phyloP scores from a whole-genome alignment of 1,284 basidiomycete genomes.

The Pyrrhoderma lamaoense region DNA sequence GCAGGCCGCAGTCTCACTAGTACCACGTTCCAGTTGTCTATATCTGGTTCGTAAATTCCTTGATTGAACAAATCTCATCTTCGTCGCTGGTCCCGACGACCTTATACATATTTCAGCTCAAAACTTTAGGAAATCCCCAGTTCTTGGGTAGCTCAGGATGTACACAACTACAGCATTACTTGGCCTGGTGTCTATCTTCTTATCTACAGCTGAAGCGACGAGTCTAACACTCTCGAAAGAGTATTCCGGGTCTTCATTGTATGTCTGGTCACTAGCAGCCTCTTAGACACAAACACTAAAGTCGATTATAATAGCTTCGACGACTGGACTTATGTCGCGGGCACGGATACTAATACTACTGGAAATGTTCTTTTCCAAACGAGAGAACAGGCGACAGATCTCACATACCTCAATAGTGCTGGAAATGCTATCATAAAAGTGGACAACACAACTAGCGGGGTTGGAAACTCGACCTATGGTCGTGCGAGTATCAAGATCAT shows the following conservation, averaged over 20 bases:
- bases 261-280: background rate
- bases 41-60: too few relatives aligned
- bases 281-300: background rate
- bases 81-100: too few relatives aligned
- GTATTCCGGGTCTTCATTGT: slow-evolving; percentile 1
- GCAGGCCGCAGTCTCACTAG: too few relatives aligned
- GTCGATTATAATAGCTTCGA: slow-evolving; percentile 6
- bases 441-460: slow-evolving; percentile 45
- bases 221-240: background rate
- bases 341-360: slow-evolving; percentile 18
- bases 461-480: slow-evolving; percentile 33
- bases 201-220: slow-evolving; percentile 1
- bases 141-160: too few relatives aligned
- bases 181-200: background rate
- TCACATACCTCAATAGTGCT: slow-evolving; percentile 48
- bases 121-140: too few relatives aligned
- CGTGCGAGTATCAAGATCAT: slow-evolving; percentile 55
- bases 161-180: too few relatives aligned
- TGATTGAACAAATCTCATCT: too few relatives aligned
- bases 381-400: slow-evolving; percentile 26
- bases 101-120: too few relatives aligned
- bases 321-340: slow-evolving; percentile 19
- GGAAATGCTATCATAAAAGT: slow-evolving; percentile 54
- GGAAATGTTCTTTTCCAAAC: slow-evolving; percentile 18
- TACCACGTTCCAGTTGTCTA: too few relatives aligned